Evolutionary conservation across 2,329 filamentous ascomycete genomes (phyloP), one percentile per base, ranked within the genome.

Genomic region (Fragosphaeria purpurea): DNA sequence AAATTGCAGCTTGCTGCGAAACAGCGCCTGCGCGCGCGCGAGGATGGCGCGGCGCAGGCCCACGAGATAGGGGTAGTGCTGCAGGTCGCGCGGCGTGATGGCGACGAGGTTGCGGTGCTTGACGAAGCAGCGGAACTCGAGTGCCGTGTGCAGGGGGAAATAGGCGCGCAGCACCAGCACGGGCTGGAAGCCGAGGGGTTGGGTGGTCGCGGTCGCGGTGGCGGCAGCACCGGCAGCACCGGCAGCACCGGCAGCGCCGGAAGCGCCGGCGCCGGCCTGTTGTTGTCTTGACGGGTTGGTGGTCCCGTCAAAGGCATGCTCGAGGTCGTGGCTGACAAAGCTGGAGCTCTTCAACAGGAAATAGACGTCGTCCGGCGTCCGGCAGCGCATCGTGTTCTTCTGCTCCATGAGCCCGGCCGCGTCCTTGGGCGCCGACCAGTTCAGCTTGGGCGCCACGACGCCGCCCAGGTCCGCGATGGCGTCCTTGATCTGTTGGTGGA

Each of bases 341-440:
- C 90, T 90, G 32, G 89, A 95, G 61, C 86, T 90, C 70, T 98
- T 98, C 11, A 98, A 76, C 1, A 98, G 77, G 12, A 97, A 76
- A 63, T 97, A 98, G 43, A 98, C 80, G 61, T 98, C 93, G 64
- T 93, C 94, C 3, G 93, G 81, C 1, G 81, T 82, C 4, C 82
- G 83, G 67, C 93, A 98, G 66, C 95, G 88, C 70, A 96, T 85
- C 44, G 87, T 94, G 67, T 98, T 98, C 60, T 83, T 67, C 75
- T 91, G 64, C 69, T 68, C 83, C 68, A 77, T 81, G 66, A 98
- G 96, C 85, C 89, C 96, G 30, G 86, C 88, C 7, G 93, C 93
- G 63, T 98, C 93, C 66, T 96, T 95, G 4, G 93, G 93, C 4
- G 89, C 84, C 6, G 90, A 96, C 93, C 93, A 98, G 70, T 97